Percentiles rank a stretch among this genome's conserved stretches.
Conservation (phyloP, 140 eudicot species). For the Anethum foeniculum region DNA sequence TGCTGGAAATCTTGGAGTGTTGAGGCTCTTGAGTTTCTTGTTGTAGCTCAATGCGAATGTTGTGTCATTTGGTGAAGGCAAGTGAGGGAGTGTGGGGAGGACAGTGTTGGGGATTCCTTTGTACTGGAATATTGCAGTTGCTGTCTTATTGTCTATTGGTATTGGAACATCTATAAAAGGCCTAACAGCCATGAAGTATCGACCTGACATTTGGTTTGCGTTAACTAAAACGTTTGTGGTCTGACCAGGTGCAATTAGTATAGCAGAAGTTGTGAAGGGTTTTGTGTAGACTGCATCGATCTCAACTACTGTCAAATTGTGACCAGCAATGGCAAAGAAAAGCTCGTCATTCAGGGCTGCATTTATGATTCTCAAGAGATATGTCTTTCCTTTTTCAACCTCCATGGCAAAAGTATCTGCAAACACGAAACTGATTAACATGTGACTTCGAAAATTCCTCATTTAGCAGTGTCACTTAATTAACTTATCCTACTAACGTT, state of each 20-base stretch:
- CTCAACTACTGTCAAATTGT: conserved; percentile 39
- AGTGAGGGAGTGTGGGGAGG: conserved; percentile 27
- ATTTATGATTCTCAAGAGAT: conserved; percentile 35
- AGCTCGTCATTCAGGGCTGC: conserved; percentile 45
- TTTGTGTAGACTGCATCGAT: conserved; percentile 47
- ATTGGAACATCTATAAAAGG: conserved; percentile 38
- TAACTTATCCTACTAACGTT: conserved; percentile 25
- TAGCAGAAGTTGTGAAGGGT: conserved; percentile 28
- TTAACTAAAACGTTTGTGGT: conserved; percentile 38
- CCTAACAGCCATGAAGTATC: conserved; percentile 42
- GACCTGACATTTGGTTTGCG: conserved; percentile 27
- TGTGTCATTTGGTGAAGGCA: conserved; percentile 25
- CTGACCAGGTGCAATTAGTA: conserved; percentile 42
- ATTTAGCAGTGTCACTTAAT: not conserved
- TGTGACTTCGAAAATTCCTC: not conserved
- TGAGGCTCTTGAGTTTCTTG: conserved; percentile 28
- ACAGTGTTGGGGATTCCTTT: conserved; percentile 26
- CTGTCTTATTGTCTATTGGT: conserved; percentile 38
- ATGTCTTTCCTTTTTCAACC: conserved; percentile 39
- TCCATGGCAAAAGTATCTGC: conserved; percentile 42
- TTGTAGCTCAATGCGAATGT: conserved; percentile 14
- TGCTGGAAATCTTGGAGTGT: conserved; percentile 27
- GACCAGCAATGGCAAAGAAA: conserved; percentile 38
- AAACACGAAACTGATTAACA: conserved; percentile 1
- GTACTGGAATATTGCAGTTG: conserved; percentile 38